phyloP scores from a whole-genome alignment of 805 yeast species.

The Cyberlindnera mrakii region DNA sequence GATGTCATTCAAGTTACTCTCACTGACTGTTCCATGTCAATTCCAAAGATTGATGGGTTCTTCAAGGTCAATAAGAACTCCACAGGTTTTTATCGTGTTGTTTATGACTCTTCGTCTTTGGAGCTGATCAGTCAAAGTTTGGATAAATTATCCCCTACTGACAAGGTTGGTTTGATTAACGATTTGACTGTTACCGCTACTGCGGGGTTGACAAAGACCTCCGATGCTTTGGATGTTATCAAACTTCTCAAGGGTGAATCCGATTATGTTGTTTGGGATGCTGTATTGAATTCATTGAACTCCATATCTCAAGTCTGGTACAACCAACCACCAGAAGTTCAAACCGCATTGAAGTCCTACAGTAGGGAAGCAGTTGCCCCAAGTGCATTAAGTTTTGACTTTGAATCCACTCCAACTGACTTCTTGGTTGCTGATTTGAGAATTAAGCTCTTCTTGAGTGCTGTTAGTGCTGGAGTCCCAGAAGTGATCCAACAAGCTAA shows the following conservation, averaged over 20 bases:
- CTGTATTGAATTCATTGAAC: slow-evolving; percentile 41
- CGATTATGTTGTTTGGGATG: slow-evolving; percentile 62
- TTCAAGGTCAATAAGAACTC: slow-evolving; percentile 68
- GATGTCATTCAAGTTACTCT: slow-evolving; percentile 51
- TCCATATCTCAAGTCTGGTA: slow-evolving; percentile 45
- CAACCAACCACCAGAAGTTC: slow-evolving; percentile 42
- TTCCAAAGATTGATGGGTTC: slow-evolving; percentile 41
- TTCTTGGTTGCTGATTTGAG: slow-evolving; percentile 62
- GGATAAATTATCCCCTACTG: slow-evolving; percentile 57
- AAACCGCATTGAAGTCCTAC: slow-evolving; percentile 43
- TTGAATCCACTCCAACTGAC: slow-evolving; percentile 46
- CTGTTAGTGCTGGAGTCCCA: slow-evolving; percentile 45
- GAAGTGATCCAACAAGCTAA: slow-evolving; percentile 39
- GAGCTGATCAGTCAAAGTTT: slow-evolving; percentile 51
- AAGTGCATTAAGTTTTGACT: slow-evolving; percentile 54
- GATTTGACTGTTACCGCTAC: slow-evolving; percentile 64
- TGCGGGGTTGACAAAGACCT: slow-evolving; percentile 61
- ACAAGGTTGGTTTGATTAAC: slow-evolving; percentile 69
- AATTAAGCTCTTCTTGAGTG: slow-evolving; percentile 52
- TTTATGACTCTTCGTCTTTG: slow-evolving; percentile 61
- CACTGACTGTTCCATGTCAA: slow-evolving; percentile 39
- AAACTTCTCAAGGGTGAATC: slow-evolving; percentile 51
- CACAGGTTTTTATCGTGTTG: slow-evolving; percentile 70
- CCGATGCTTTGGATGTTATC: slow-evolving; percentile 51
- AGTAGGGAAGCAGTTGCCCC: slow-evolving; percentile 46